A percentile compares a stretch with the other conserved stretches of the same genome.
phyloP scores from a whole-genome alignment of 768 basidiomycete species.

The Trametes gibbosa region DNA sequence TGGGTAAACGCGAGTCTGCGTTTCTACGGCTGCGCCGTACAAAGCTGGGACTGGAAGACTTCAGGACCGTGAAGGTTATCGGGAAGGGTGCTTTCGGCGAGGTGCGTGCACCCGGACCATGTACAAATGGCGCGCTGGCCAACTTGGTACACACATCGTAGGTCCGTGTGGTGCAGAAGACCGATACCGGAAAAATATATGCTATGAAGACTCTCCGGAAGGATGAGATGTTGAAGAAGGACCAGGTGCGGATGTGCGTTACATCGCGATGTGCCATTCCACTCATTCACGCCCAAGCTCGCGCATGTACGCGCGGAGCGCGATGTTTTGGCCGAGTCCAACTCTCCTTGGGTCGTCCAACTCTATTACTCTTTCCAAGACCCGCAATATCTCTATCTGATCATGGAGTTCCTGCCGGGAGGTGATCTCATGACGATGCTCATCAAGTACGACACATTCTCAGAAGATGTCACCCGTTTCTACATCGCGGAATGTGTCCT shows the following conservation, averaged over 20 bases:
- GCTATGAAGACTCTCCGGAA: conserved; percentile 99
- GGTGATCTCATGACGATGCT: conserved; percentile 99
- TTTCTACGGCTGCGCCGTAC: conserved; percentile 88
- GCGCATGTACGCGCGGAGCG: conserved; percentile 98
- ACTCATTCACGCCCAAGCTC: conserved; percentile 50
- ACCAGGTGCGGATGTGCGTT: conserved; percentile 62
- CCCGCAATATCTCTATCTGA: conserved; percentile 84
- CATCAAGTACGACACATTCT: conserved; percentile 99
- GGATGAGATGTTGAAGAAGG: conserved; percentile 98
- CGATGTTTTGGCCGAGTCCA: conserved; percentile 93
- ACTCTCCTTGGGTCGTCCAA: conserved; percentile 95
- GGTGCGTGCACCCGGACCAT: conserved; percentile 41
- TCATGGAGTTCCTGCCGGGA: conserved; percentile 99
- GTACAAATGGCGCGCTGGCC: background rate
- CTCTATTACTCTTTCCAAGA: conserved; percentile 99
- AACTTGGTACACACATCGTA: conserved; percentile 27
- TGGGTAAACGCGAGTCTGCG: conserved; percentile 85
- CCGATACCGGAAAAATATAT: conserved; percentile 96
- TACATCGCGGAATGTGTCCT: conserved; percentile 99
- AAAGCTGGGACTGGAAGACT: conserved; percentile 87
- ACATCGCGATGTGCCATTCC: background rate
- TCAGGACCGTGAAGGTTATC: conserved; percentile 96
- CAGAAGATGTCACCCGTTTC: conserved; percentile 96
- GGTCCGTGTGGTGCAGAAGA: conserved; percentile 94
- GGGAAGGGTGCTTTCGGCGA: conserved; percentile 99